phyloP scores from a whole-genome alignment of 1,284 basidiomycete genomes.

The Heterobasidion parviporum region DNA sequence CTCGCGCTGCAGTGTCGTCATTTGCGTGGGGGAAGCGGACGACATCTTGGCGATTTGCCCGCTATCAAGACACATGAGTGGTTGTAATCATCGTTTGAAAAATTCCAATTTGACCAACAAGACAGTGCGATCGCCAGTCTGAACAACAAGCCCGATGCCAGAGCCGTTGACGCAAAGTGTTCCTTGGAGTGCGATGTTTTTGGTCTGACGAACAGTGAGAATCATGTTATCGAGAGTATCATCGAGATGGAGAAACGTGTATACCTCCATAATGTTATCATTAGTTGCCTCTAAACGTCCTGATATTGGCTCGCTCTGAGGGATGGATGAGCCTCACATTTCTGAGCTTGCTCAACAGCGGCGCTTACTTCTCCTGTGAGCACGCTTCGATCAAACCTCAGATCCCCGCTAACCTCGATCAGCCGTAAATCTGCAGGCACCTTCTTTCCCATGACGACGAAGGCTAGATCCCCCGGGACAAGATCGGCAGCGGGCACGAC shows the following conservation, averaged over 20 bases:
- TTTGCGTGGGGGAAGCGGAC: constrained; percentile 27
- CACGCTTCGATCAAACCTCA: constrained; percentile 53
- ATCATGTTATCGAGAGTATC: not conserved
- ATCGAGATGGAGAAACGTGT: constrained; percentile 2
- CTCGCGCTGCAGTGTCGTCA: constrained; percentile 36
- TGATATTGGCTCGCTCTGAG: constrained; percentile 29
- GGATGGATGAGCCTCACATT: not conserved
- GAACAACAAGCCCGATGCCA: constrained; percentile 45
- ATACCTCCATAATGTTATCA: constrained; percentile 26
- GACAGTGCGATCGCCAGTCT: constrained; percentile 48
- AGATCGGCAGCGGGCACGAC: constrained; percentile 47
- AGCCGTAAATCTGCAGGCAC: constrained; percentile 67
- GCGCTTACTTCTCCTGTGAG: constrained; percentile 42
- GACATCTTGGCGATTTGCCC: constrained; percentile 54
- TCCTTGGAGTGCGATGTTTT: constrained; percentile 55
- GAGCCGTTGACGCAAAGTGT: constrained; percentile 52
- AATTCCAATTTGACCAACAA: constrained; percentile 19
- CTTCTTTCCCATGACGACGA: constrained; percentile 49
- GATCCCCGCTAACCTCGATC: constrained; percentile 45
- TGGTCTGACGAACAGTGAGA: constrained; percentile 24
- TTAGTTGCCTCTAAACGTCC: constrained; percentile 33
- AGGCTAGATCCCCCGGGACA: constrained; percentile 57
- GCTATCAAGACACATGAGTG: constrained; percentile 14
- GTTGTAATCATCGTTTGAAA: not conserved
- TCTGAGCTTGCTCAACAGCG: not conserved